A percentile compares a stretch with the other conserved stretches of the same genome.
Evolutionary conservation across 1,284 basidiomycete genomes (phyloP).

Genomic region (Caloboletus firmus): DNA sequence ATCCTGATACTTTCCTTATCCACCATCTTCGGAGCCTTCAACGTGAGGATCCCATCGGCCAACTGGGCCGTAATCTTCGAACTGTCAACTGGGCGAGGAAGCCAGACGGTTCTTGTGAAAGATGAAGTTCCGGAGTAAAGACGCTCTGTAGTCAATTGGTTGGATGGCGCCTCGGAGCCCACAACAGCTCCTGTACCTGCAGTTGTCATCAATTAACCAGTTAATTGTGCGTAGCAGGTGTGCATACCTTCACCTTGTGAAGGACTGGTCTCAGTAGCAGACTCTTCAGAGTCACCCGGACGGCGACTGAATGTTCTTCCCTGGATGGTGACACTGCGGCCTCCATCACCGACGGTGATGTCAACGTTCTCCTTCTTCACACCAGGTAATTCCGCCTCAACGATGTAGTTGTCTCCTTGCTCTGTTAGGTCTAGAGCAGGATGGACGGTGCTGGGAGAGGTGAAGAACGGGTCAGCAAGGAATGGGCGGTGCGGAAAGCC

Average conservation of each 20-base stretch:
- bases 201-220: not conserved
- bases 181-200: conserved; percentile 29
- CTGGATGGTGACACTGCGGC: conserved; percentile 69
- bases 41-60: conserved; percentile 65
- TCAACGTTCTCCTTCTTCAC: conserved; percentile 76
- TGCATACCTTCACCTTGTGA: conserved; percentile 19
- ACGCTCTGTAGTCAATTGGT: conserved; percentile 58
- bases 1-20: conserved; percentile 45
- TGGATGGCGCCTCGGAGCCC: conserved; percentile 38
- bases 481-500: conserved; percentile 36
- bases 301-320: conserved; percentile 50
- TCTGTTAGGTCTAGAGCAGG: conserved; percentile 69
- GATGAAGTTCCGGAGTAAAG: conserved; percentile 51
- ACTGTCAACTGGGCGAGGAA: conserved; percentile 62
- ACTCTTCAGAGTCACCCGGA: conserved; percentile 22
- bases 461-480: conserved; percentile 55
- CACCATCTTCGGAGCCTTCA: conserved; percentile 60
- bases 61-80: conserved; percentile 63
- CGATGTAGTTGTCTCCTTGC: conserved; percentile 60
- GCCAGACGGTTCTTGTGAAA: conserved; percentile 69
- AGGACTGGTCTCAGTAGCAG: conserved; percentile 11
- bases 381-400: conserved; percentile 77
- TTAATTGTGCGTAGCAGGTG: not conserved
- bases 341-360: conserved; percentile 66
- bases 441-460: conserved; percentile 35